Conservation (phyloP, 2,329 filamentous ascomycete genomes). For the Westerdykella aurantiaca region DNA sequence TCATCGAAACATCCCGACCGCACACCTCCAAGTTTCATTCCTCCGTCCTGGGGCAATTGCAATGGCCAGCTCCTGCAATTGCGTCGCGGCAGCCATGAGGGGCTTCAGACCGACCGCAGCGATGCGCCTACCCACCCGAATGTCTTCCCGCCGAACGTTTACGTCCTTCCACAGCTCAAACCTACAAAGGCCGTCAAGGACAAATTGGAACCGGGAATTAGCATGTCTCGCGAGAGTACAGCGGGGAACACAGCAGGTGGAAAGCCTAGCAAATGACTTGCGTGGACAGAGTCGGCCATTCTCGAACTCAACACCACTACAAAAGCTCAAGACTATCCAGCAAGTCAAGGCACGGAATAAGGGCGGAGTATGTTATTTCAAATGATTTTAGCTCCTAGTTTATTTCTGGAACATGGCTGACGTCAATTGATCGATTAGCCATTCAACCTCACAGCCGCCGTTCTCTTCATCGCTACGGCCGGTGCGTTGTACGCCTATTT, state of each 20-base stretch:
- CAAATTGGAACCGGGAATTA: constrained; percentile 5
- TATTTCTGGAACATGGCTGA: constrained; percentile 2
- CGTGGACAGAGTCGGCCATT: constrained; percentile 18
- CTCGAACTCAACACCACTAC: constrained; percentile 23
- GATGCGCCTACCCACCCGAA: constrained; percentile 10
- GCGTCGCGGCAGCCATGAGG: constrained; percentile 15
- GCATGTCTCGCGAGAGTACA: constrained; percentile 4
- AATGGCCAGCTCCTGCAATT: constrained; percentile 10
- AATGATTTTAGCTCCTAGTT: neutral
- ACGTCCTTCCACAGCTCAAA: constrained; percentile 14
- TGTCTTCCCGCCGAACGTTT: constrained; percentile 22
- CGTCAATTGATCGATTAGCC: constrained; percentile 50
- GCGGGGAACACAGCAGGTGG: neutral
- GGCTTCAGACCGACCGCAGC: constrained; percentile 9
- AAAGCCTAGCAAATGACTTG: constrained; percentile 1
- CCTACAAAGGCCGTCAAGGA: constrained; percentile 9
- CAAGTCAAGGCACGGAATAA: constrained; percentile 32
- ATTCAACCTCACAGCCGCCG: constrained; percentile 86
- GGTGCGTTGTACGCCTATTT: constrained; percentile 82
- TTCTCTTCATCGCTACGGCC: constrained; percentile 77
- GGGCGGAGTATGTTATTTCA: constrained; percentile 24
- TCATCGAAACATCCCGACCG: too few relatives aligned
- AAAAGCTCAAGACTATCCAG: constrained; percentile 33
- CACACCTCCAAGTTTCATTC: too few relatives aligned
- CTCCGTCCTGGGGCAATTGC: too few relatives aligned